Evolutionary conservation across 2,329 filamentous ascomycete genomes (phyloP).

Genomic region (Fusarium burgessii): DNA sequence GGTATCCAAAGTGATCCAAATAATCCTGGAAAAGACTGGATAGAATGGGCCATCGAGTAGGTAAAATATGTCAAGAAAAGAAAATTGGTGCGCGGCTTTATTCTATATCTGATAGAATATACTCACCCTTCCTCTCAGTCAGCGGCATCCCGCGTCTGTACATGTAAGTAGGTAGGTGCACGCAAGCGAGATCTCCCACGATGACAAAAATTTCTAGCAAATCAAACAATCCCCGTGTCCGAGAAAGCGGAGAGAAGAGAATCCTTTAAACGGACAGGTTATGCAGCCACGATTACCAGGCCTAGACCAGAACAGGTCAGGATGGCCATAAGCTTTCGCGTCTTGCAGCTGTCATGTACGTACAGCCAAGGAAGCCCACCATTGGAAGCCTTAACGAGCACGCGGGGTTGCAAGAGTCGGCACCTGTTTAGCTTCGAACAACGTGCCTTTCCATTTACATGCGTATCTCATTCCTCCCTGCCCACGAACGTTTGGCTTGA

Average conservation of each 20-base stretch:
- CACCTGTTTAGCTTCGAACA: not conserved
- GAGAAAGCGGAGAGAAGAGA: slow-evolving; percentile 41
- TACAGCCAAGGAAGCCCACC: not conserved
- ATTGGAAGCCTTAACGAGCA: not conserved
- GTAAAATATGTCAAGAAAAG: not conserved
- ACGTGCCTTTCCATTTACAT: not conserved
- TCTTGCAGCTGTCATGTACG: slow-evolving; percentile 4
- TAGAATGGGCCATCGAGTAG: not conserved
- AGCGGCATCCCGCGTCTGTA: not conserved
- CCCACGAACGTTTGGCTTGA: not conserved
- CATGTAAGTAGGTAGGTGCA: too few relatives aligned
- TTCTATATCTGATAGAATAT: not conserved
- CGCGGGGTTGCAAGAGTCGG: slow-evolving; percentile 1
- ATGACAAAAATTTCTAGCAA: slow-evolving; percentile 2
- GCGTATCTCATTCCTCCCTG: not conserved
- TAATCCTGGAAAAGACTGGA: not conserved
- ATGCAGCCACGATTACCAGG: not conserved
- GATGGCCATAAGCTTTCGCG: not conserved
- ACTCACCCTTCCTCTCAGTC: not conserved
- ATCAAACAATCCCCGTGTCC: slow-evolving; percentile 7
- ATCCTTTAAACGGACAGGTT: slow-evolving; percentile 42
- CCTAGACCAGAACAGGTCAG: too few relatives aligned
- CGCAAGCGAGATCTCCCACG: not conserved
- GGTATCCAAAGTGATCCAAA: not conserved
- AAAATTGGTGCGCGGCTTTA: not conserved